These are phyloP conservation scores for Ogataea dorogensis DNA, from an alignment of 805 yeast genomes.

Conservation along the genomic window DNA sequence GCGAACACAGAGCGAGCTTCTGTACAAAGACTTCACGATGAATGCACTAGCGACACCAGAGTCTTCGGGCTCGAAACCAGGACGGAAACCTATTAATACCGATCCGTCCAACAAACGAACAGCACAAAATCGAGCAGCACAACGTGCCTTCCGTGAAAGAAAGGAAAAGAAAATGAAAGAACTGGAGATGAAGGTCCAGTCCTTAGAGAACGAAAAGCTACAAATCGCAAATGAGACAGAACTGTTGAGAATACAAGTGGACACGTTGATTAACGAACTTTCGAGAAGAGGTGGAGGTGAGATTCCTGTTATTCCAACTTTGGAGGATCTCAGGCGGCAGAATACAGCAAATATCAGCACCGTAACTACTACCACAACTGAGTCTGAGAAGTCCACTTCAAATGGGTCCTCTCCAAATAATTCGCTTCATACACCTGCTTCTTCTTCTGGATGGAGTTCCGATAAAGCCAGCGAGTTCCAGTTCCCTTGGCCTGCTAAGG, in stretches of 20 bases:
- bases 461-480: slow-evolving; percentile 10
- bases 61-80: slow-evolving; percentile 72
- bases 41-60: too few species aligned
- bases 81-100: slow-evolving; percentile 73
- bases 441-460: slow-evolving; percentile 16
- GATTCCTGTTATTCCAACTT: slow-evolving; percentile 6
- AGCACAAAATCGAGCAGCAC: slow-evolving; percentile 98
- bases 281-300: slow-evolving; percentile 19
- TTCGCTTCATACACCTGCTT: slow-evolving; percentile 19
- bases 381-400: slow-evolving; percentile 20
- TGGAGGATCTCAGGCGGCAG: slow-evolving; percentile 2
- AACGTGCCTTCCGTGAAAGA: slow-evolving; percentile 92
- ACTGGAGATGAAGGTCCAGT: slow-evolving; percentile 71
- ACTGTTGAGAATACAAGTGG: slow-evolving; percentile 72
- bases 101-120: slow-evolving; percentile 84
- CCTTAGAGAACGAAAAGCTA: slow-evolving; percentile 68
- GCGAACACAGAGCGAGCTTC: too few species aligned
- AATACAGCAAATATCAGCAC: slow-evolving; percentile 1
- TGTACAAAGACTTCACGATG: too few species aligned
- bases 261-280: slow-evolving; percentile 69
- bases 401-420: slow-evolving; percentile 17
- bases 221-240: slow-evolving; percentile 71
- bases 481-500: slow-evolving; percentile 12
- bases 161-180: slow-evolving; percentile 86
- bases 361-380: slow-evolving; percentile 11